Conservation (phyloP, 768 basidiomycete genomes). For the Leccinum broughii region DNA sequence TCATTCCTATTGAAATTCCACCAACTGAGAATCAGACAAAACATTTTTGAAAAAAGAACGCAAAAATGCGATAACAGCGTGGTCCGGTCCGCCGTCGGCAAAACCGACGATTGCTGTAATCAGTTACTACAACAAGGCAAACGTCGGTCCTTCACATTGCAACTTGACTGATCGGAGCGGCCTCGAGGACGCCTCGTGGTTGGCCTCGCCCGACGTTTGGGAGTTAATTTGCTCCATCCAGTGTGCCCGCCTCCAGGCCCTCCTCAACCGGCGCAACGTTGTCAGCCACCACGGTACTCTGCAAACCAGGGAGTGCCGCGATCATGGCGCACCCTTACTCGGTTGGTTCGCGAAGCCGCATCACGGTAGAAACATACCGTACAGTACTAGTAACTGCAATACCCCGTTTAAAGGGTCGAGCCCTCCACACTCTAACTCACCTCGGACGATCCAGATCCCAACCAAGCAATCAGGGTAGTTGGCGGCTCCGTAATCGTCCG, state of each 20-base stretch:
- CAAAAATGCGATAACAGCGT: conserved; percentile 23
- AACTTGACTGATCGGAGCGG: conserved; percentile 9
- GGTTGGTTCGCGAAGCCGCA: conserved; percentile 2
- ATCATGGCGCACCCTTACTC: conserved; percentile 7
- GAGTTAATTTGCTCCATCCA: conserved; percentile 17
- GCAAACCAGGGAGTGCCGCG: conserved; percentile 2
- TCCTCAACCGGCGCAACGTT: neutral
- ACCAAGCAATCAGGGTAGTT: neutral
- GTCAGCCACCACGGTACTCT: conserved; percentile 1
- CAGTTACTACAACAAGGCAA: conserved; percentile 12
- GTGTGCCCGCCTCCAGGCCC: neutral
- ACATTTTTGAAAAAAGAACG: neutral
- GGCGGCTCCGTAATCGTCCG: neutral
- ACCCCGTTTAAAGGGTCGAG: neutral
- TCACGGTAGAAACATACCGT: neutral
- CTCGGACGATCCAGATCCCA: neutral
- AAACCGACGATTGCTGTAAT: conserved; percentile 12
- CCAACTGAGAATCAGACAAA: conserved; percentile 1
- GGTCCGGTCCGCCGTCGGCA: conserved; percentile 15
- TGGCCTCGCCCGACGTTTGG: conserved; percentile 13
- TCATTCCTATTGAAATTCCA: conserved; percentile 1
- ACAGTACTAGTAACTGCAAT: neutral
- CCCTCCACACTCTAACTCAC: neutral
- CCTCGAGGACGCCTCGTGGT: conserved; percentile 30
- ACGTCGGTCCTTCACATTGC: conserved; percentile 7